Conservation (phyloP, 2,329 filamentous ascomycete genomes). For the Fusarium cyanostomum region DNA sequence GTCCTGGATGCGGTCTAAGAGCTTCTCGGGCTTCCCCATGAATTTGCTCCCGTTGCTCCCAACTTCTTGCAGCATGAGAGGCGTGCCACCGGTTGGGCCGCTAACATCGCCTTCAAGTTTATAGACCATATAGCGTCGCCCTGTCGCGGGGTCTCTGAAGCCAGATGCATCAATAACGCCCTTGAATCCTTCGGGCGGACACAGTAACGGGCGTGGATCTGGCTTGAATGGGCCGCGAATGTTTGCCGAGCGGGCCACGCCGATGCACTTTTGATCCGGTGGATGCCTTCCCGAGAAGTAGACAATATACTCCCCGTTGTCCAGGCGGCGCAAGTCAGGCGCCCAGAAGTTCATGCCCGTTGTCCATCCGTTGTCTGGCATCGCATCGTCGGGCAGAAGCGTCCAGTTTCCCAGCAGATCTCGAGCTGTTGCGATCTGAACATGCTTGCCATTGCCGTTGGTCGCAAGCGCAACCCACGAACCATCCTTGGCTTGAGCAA, state of each 20-base stretch:
- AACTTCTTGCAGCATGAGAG: slow-evolving; percentile 11
- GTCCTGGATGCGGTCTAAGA: slow-evolving; percentile 8
- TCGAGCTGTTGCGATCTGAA: slow-evolving; percentile 5
- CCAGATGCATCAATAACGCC: slow-evolving; percentile 13
- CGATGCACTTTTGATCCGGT: slow-evolving; percentile 4
- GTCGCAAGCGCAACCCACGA: slow-evolving; percentile 22
- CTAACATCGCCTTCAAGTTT: slow-evolving; percentile 12
- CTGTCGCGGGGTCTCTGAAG: slow-evolving; percentile 10
- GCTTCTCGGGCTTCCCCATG: not conserved
- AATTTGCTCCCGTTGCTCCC: slow-evolving; percentile 8
- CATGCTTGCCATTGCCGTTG: not conserved
- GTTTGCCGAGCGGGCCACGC: slow-evolving; percentile 8
- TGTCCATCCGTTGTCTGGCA: slow-evolving; percentile 17
- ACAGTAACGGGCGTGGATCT: slow-evolving; percentile 6
- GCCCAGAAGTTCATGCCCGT: slow-evolving; percentile 11
- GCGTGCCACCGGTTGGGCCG: slow-evolving; percentile 11
- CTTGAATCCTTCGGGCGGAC: not conserved
- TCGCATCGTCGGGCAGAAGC: not conserved
- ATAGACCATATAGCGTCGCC: slow-evolving; percentile 8
- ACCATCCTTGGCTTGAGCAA: slow-evolving; percentile 5
- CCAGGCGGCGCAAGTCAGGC: slow-evolving; percentile 6
- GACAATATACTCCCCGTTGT: slow-evolving; percentile 6
- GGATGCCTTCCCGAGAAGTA: slow-evolving; percentile 7
- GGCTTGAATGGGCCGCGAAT: slow-evolving; percentile 3
- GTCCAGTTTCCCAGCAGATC: slow-evolving; percentile 12